Evolutionary conservation across 1,284 basidiomycete genomes (phyloP).

Genomic region (Trametes sp.): DNA sequence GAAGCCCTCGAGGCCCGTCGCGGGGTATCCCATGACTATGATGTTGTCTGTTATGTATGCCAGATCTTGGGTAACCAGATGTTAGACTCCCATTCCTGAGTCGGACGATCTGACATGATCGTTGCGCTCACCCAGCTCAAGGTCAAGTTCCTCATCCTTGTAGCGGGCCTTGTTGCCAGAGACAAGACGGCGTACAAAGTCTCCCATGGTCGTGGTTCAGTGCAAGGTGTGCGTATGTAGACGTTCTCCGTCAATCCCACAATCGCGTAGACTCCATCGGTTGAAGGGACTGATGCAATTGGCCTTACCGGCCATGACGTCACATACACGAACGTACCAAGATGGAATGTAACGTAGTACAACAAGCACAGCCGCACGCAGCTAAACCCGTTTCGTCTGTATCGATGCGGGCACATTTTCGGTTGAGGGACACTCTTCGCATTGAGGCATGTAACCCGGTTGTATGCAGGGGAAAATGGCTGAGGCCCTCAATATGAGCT

Average conservation of each 20-base stretch:
- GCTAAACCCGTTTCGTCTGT: neutral
- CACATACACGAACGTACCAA: neutral
- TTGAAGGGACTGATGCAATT: neutral
- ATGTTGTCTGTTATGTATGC: conserved; percentile 85
- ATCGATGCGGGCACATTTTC: too few species aligned
- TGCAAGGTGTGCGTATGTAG: neutral
- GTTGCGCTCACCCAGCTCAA: conserved; percentile 65
- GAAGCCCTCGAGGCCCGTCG: conserved; percentile 78
- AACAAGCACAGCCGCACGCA: neutral
- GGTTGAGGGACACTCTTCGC: too few species aligned
- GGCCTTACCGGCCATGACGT: neutral
- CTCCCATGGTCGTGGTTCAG: conserved; percentile 51
- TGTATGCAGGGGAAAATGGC: too few species aligned
- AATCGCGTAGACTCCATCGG: too few species aligned
- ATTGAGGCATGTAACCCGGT: too few species aligned
- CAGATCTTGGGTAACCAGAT: conserved; percentile 58
- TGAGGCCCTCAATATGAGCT: too few species aligned
- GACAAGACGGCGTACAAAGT: conserved; percentile 70
- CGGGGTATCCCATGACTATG: conserved; percentile 92
- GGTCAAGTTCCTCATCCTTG: conserved; percentile 69
- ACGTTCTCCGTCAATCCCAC: neutral
- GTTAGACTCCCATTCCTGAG: neutral
- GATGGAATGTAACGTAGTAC: conserved; percentile 5
- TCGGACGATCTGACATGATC: neutral
- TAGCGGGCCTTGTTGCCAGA: conserved; percentile 84